Evolutionary conservation across 768 basidiomycete genomes (phyloP).

Genomic region (Podaxis rugospora): DNA sequence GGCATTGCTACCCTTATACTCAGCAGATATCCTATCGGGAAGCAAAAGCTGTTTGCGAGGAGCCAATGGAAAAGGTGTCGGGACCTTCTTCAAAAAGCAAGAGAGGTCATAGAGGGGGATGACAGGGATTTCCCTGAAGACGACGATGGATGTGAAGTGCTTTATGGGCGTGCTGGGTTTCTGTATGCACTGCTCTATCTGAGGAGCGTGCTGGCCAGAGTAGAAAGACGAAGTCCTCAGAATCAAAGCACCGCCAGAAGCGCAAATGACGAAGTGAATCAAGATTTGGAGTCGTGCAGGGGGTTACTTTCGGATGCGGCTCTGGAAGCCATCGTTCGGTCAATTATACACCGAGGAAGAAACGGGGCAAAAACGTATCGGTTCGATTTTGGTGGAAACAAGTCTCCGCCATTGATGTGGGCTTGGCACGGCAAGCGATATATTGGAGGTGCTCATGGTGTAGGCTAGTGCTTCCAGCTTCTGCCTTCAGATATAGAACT

Average conservation of each 20-base stretch:
- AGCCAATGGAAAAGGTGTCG: not conserved
- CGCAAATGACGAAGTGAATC: not conserved
- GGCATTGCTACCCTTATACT: conserved; percentile 35
- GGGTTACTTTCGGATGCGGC: conserved; percentile 30
- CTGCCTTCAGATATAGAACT: not conserved
- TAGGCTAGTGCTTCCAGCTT: conserved; percentile 32
- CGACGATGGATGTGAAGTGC: conserved; percentile 51
- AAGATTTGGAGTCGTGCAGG: conserved; percentile 17
- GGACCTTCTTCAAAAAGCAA: conserved; percentile 1
- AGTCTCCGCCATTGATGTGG: conserved; percentile 46
- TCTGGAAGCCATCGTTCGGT: conserved; percentile 33
- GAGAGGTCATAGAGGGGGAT: conserved; percentile 8
- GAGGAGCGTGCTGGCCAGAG: conserved; percentile 20
- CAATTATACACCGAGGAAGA: conserved; percentile 42
- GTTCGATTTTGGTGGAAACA: conserved; percentile 19
- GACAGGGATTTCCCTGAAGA: conserved; percentile 14
- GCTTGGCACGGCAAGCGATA: conserved; percentile 54
- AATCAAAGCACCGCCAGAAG: not conserved
- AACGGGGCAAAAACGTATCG: conserved; percentile 32
- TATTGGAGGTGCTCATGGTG: conserved; percentile 56
- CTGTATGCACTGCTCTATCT: conserved; percentile 48
- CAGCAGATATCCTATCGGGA: conserved; percentile 15
- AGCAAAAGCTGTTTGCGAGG: not conserved
- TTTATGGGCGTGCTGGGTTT: conserved; percentile 57
- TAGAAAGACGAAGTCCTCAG: not conserved